A percentile compares a stretch with the other conserved stretches of the same genome.
phyloP scores from a whole-genome alignment of 2,329 filamentous ascomycete species.

The Verticillium zaregamsianum region DNA sequence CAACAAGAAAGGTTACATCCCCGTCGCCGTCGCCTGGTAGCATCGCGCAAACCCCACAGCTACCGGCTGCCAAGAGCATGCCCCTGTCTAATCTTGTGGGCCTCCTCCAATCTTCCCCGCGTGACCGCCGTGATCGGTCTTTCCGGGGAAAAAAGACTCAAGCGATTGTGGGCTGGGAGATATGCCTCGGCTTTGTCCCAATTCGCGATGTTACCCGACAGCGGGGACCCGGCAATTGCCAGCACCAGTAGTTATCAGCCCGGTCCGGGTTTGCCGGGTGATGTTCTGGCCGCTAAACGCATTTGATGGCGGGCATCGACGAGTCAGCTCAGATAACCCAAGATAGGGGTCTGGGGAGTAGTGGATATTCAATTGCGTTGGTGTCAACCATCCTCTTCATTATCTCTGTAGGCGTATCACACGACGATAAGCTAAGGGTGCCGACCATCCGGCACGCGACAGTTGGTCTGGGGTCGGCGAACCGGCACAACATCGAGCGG shows the following conservation, averaged over 20 bases:
- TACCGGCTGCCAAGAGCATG: not conserved
- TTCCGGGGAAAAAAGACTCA: not conserved
- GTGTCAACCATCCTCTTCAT: not conserved
- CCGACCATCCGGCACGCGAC: not conserved
- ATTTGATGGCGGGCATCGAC: not conserved
- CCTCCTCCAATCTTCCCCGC: not conserved
- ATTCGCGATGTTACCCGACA: not conserved
- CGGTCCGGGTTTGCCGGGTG: constrained; percentile 2
- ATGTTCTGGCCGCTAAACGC: not conserved
- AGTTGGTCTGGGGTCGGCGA: not conserved
- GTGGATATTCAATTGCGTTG: not conserved
- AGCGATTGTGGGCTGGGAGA: not conserved
- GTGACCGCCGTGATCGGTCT: not conserved
- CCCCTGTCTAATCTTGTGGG: not conserved
- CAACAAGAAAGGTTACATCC: not conserved
- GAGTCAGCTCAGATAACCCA: not conserved
- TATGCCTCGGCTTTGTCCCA: not conserved
- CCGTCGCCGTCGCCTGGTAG: not conserved
- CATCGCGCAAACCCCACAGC: not conserved
- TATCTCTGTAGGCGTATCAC: not conserved
- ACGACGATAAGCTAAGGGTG: not conserved
- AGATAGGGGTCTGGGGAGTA: not conserved
- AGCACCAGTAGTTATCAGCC: not conserved
- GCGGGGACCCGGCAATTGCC: not conserved
- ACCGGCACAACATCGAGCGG: not conserved